phyloP scores from a whole-genome alignment of 2,329 filamentous ascomycete species.

The Colletotrichum tamarilloi region DNA sequence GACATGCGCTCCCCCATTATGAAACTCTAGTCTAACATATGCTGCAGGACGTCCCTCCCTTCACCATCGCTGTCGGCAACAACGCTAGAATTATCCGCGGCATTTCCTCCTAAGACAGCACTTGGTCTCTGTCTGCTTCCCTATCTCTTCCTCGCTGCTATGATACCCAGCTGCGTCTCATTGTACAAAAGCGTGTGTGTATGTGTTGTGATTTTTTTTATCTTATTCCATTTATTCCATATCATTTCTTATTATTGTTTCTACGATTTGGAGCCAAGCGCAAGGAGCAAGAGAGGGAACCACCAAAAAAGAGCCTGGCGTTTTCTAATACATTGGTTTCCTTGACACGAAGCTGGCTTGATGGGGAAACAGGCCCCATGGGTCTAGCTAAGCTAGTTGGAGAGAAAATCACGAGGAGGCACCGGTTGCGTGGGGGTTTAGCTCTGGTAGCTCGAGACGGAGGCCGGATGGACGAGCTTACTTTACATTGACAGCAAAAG shows the following conservation, averaged over 20 bases:
- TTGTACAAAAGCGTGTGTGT: slow-evolving; percentile 30
- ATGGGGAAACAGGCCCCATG: background rate
- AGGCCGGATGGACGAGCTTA: background rate
- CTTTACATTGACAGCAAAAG: background rate
- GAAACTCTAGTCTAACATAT: slow-evolving; percentile 36
- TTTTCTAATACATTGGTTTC: slow-evolving; percentile 9
- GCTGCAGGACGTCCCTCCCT: slow-evolving; percentile 70
- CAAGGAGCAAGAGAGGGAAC: slow-evolving; percentile 11
- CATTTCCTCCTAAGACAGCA: slow-evolving; percentile 36
- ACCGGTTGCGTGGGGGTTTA: background rate
- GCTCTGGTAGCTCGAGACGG: slow-evolving; percentile 25
- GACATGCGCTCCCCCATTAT: background rate
- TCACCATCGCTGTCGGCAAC: slow-evolving; percentile 77
- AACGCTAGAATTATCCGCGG: slow-evolving; percentile 69
- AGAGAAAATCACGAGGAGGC: background rate
- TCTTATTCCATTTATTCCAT: background rate
- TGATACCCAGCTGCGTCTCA: slow-evolving; percentile 34
- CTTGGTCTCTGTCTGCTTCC: background rate
- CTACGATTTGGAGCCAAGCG: slow-evolving; percentile 22
- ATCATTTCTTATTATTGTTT: background rate
- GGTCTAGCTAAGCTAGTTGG: background rate
- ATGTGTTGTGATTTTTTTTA: background rate
- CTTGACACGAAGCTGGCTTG: background rate
- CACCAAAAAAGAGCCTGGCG: slow-evolving; percentile 16
- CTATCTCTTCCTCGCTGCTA: slow-evolving; percentile 23